Conservation (phyloP, 495 filamentous ascomycete genomes). For the Xylaria longipes region DNA sequence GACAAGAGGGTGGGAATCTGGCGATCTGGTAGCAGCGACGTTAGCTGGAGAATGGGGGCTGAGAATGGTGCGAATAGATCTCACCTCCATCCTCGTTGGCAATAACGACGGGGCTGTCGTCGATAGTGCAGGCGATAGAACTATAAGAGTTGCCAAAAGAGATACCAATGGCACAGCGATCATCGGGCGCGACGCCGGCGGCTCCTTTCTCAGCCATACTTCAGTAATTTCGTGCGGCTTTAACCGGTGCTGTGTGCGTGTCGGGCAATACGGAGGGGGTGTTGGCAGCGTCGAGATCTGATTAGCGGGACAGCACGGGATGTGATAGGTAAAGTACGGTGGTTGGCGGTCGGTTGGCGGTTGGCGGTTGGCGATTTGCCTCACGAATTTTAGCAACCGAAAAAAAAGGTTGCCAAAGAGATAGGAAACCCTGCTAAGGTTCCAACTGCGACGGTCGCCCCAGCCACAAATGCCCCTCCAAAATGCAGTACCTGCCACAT, state of each 20-base stretch:
- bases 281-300: not conserved
- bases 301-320: slow-evolving; percentile 18
- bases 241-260: not conserved
- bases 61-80: slow-evolving; percentile 26
- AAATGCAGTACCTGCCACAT: not conserved
- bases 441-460: slow-evolving; percentile 2
- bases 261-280: slow-evolving; percentile 10
- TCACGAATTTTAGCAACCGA: slow-evolving; percentile 31
- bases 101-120: slow-evolving; percentile 96
- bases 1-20: slow-evolving; percentile 95
- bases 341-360: not conserved
- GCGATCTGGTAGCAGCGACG: slow-evolving; percentile 67
- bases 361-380: not conserved
- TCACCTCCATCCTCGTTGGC: slow-evolving; percentile 98
- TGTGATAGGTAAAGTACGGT: not conserved
- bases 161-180: slow-evolving; percentile 87
- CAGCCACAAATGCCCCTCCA: slow-evolving; percentile 41
- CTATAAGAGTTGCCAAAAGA: slow-evolving; percentile 98
- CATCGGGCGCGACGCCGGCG: slow-evolving; percentile 54
- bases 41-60: slow-evolving; percentile 21
- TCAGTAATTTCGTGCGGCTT: slow-evolving; percentile 13
- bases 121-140: slow-evolving; percentile 89
- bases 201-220: slow-evolving; percentile 47
- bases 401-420: slow-evolving; percentile 30
- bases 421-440: not conserved